Base-by-base conservation (phyloP, 768 basidiomycete species). In the Ramaria sp. region DNA sequence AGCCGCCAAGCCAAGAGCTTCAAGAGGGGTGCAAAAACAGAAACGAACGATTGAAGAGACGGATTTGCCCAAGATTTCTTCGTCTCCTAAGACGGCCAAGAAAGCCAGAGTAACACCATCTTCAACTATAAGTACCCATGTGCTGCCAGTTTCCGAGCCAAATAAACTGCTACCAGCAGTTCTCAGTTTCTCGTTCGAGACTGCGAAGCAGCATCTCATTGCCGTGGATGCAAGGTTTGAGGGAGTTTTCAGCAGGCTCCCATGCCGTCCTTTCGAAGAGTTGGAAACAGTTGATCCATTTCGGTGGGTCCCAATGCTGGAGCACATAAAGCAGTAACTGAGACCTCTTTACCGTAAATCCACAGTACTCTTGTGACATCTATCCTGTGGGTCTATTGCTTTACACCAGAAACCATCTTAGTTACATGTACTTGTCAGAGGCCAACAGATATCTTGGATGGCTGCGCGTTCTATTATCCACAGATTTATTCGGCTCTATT, bases 391-490 rank as follows among this genome's bases (percentile, higher is more conserved):
- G 53, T 30, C 18, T 2, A 15, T 37, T 27, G 16, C 13, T 41
- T 43, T 51, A 58, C 8, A 51, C 32, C 45, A 15, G 8, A 47
- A 48, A 36, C 42, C 28, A 16, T 41, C 20, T n/a, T 20, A 48
- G 38, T 25, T 22, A 30, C 22, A 13, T 37, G 16, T 12, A 32
- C 30, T 8, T 7, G 38, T n/a, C 55, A 85, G 84, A 37, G 82
- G 78, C 4, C 85, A 87, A 65, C 87, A 92, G 64, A 87, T 92
- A 22, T 89, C 87, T 1, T 90, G 86, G 87, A 67, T 83, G 42
- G 93, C 91, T 10, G 93, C 92, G 0, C 75, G 86, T 20, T 82
- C 88, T 18, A 90, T 95, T 57, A 81, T 73, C 36, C 85, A 90
- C 67, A 79, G 75, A 56, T 95, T 95, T 66, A 70, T 81, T 48